Percentiles rank a stretch among this genome's conserved stretches.
phyloP scores from a whole-genome alignment of 1,284 basidiomycete species.

The Cutaneotrichosporon mucoides region DNA sequence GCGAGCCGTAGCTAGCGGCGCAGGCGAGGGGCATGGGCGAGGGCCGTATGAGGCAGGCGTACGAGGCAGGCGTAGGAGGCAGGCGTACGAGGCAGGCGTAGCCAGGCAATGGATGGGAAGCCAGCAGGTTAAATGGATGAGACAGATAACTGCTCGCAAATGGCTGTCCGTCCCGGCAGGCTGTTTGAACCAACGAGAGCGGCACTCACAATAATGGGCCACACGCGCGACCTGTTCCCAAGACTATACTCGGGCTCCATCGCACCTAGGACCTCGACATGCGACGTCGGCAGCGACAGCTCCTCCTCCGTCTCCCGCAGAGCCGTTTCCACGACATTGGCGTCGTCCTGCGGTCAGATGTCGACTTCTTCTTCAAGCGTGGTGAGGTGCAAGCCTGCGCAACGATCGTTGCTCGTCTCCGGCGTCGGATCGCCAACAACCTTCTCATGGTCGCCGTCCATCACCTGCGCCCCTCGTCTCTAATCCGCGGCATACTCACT shows the following conservation, averaged over 20 bases:
- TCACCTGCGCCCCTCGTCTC: too few species aligned
- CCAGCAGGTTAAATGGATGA: background rate
- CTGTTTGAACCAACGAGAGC: too few species aligned
- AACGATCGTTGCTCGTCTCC: too few species aligned
- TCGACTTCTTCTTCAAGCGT: background rate
- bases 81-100: background rate
- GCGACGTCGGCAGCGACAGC: slow-evolving; percentile 24
- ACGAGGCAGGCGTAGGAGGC: background rate
- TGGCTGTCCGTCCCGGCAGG: too few species aligned
- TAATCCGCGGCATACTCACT: background rate
- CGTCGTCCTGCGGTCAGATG: slow-evolving; percentile 24
- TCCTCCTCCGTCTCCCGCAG: slow-evolving; percentile 43
- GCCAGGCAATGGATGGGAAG: background rate
- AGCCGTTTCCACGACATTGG: slow-evolving; percentile 29
- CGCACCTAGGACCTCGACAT: slow-evolving; percentile 39
- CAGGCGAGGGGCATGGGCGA: too few species aligned
- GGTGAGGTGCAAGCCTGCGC: too few species aligned
- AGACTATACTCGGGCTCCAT: slow-evolving; percentile 39
- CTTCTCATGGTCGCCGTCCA: too few species aligned
- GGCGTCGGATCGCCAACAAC: too few species aligned
- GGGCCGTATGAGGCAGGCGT: background rate
- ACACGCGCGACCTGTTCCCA: slow-evolving; percentile 41
- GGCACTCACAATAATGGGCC: slow-evolving; percentile 44
- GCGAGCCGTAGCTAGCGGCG: too few species aligned
- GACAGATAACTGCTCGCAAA: too few species aligned